phyloP scores from a whole-genome alignment of 345 rosid species.

The Camelina sativa region DNA sequence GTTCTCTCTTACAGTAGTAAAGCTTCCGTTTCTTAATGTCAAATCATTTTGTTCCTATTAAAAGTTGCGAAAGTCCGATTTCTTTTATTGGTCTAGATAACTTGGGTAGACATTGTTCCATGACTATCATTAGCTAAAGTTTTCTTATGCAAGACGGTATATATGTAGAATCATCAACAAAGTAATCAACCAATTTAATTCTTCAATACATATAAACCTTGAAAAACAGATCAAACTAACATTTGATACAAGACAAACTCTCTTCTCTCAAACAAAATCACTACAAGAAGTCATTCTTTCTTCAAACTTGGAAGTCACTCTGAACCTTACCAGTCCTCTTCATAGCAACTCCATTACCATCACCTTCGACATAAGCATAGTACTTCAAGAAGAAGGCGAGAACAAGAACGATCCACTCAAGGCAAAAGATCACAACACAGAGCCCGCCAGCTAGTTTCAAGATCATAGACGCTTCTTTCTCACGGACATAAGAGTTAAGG shows the following conservation, averaged over 20 bases:
- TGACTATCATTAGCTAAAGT: neutral
- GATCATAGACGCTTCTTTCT: constrained; percentile 80
- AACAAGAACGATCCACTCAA: constrained; percentile 88
- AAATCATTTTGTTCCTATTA: too few species aligned
- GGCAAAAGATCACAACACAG: constrained; percentile 68
- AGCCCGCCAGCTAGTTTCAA: constrained; percentile 83
- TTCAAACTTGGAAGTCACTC: constrained; percentile 74
- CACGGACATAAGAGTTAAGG: constrained; percentile 82
- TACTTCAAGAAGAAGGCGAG: constrained; percentile 93
- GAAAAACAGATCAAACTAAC: constrained; percentile 34
- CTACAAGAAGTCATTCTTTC: constrained; percentile 7
- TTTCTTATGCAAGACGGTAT: neutral
- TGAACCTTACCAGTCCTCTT: constrained; percentile 71
- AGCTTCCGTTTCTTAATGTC: too few species aligned
- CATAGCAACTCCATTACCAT: constrained; percentile 39
- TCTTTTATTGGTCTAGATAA: too few species aligned
- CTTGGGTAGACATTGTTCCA: too few species aligned
- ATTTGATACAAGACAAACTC: constrained; percentile 28
- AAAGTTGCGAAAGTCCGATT: too few species aligned
- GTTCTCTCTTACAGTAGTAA: neutral
- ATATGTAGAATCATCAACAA: constrained; percentile 1
- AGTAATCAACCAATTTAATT: neutral
- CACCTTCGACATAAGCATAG: constrained; percentile 66
- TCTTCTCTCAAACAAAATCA: neutral
- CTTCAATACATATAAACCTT: neutral